Percentiles rank a stretch among this genome's conserved stretches.
phyloP scores from a whole-genome alignment of 2,329 filamentous ascomycete genomes.

The Microcyclosporella mali region DNA sequence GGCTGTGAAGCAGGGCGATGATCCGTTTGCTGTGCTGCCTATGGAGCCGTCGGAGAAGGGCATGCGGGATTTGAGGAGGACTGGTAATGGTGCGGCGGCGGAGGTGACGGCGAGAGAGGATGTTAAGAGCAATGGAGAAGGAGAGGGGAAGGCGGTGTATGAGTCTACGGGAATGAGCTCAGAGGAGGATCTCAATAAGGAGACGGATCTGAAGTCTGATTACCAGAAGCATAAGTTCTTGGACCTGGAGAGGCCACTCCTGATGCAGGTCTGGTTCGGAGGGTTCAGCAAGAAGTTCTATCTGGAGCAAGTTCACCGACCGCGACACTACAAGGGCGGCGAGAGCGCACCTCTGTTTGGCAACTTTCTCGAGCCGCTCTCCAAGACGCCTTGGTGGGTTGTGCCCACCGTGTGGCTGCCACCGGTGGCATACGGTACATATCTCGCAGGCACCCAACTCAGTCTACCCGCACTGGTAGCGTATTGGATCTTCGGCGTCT shows the following conservation, averaged over 20 bases:
- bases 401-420: slow-evolving; percentile 82
- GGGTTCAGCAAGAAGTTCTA: slow-evolving; percentile 96
- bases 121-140: slow-evolving; percentile 23
- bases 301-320: slow-evolving; percentile 89
- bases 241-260: slow-evolving; percentile 75
- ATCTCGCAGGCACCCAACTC: slow-evolving; percentile 58
- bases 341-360: slow-evolving; percentile 90
- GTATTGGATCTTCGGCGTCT: slow-evolving; percentile 66
- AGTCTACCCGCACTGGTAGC: slow-evolving; percentile 40
- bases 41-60: slow-evolving; percentile 47
- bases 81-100: slow-evolving; percentile 43
- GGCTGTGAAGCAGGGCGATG: slow-evolving; percentile 42
- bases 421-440: slow-evolving; percentile 66
- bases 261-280: slow-evolving; percentile 81
- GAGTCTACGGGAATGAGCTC: slow-evolving; percentile 76
- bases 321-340: slow-evolving; percentile 91
- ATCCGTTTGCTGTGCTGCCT: slow-evolving; percentile 47
- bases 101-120: slow-evolving; percentile 35
- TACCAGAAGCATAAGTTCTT: slow-evolving; percentile 92
- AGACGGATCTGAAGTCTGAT: slow-evolving; percentile 70
- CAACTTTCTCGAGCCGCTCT: slow-evolving; percentile 97
- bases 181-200: slow-evolving; percentile 77
- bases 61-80: slow-evolving; percentile 41
- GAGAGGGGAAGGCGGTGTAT: slow-evolving; percentile 41
- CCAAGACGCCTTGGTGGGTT: slow-evolving; percentile 90